Percentiles rank a stretch among this genome's conserved stretches.
Conservation (phyloP, 257 asterid genomes). For the Solanum pennellii region DNA sequence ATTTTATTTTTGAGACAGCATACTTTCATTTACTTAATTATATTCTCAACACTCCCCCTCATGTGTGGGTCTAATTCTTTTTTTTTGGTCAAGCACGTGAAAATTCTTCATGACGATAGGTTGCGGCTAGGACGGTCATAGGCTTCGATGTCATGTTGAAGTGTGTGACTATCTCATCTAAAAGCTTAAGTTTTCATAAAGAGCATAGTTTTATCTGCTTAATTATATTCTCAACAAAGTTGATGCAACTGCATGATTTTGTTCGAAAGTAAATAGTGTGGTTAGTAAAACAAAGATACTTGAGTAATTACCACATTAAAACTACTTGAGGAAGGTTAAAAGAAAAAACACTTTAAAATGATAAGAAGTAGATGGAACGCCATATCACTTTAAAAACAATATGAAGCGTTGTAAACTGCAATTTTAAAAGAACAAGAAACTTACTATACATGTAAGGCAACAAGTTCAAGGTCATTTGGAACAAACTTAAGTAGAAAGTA, state of each 20-base stretch:
- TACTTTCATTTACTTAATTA: not conserved
- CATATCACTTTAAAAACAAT: not conserved
- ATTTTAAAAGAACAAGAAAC: not conserved
- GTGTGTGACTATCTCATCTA: not conserved
- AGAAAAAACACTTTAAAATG: not conserved
- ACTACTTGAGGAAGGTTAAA: not conserved
- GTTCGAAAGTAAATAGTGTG: not conserved
- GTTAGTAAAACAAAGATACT: not conserved
- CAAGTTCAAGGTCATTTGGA: not conserved
- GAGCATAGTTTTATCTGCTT: not conserved
- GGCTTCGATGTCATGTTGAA: not conserved
- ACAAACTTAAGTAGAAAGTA: not conserved
- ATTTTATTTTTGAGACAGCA: no score
- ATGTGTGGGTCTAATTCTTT: no score
- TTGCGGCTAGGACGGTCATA: not conserved
- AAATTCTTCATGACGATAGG: not conserved
- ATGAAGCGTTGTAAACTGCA: not conserved
- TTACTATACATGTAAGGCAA: not conserved
- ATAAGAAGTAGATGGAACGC: not conserved
- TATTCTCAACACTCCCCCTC: no score
- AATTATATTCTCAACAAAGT: not conserved
- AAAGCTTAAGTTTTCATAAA: not conserved
- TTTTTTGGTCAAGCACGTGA: not conserved
- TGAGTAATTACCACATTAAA: not conserved
- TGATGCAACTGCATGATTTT: not conserved